Conservation (phyloP, 2,329 filamentous ascomycete genomes). For the Sclerotinia sclerotiorum region DNA sequence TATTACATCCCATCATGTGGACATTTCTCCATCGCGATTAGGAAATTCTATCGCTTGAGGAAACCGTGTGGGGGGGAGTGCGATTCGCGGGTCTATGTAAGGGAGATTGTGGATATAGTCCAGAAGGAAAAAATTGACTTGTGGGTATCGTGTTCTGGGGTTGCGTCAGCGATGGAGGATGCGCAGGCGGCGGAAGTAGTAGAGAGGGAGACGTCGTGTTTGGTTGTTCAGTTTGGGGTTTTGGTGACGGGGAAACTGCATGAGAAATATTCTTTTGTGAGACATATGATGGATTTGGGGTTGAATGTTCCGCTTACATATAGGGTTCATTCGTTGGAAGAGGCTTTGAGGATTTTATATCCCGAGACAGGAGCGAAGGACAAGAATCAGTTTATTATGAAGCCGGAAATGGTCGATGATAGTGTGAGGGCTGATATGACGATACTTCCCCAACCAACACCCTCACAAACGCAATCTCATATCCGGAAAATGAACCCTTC, state of each 20-base stretch:
- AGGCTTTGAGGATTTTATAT: slow-evolving; percentile 54
- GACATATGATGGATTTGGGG: slow-evolving; percentile 54
- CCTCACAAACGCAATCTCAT: slow-evolving; percentile 54
- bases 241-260: slow-evolving; percentile 54
- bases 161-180: slow-evolving; percentile 57
- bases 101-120: slow-evolving; percentile 58
- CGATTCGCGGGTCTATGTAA: slow-evolving; percentile 51
- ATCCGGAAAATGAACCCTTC: slow-evolving; percentile 49
- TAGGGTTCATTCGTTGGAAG: slow-evolving; percentile 52
- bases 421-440: slow-evolving; percentile 61
- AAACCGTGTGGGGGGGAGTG: not conserved
- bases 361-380: slow-evolving; percentile 31
- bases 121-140: slow-evolving; percentile 61
- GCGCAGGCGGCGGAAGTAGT: slow-evolving; percentile 62
- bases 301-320: slow-evolving; percentile 55
- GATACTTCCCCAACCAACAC: slow-evolving; percentile 57
- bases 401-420: slow-evolving; percentile 43
- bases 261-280: slow-evolving; percentile 65
- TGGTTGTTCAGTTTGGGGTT: slow-evolving; percentile 62
- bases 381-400: slow-evolving; percentile 11
- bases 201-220: slow-evolving; percentile 57
- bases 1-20: slow-evolving; percentile 51
- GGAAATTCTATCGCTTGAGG: slow-evolving; percentile 52
- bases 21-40: slow-evolving; percentile 57
- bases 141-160: slow-evolving; percentile 62